phyloP scores from a whole-genome alignment of 306 rosid genomes.

The Abrus precatorius region DNA sequence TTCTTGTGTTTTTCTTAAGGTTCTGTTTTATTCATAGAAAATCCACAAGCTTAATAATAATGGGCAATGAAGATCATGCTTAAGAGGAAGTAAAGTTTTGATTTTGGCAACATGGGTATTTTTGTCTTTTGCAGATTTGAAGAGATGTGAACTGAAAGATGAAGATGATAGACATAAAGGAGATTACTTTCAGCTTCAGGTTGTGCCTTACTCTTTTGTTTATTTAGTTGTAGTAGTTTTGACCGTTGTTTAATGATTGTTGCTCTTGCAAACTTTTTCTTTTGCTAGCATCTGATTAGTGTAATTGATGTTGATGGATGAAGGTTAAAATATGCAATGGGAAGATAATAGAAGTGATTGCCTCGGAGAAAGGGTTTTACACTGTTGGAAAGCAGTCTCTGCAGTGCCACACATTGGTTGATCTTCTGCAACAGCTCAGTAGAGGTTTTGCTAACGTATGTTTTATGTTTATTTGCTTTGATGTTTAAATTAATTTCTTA shows the following conservation, averaged over 20 bases:
- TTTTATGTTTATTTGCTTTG: not conserved
- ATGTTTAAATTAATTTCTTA: too few relatives aligned
- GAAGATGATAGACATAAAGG: constrained; percentile 61
- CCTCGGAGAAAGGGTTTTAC: constrained; percentile 88
- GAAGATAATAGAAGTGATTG: constrained; percentile 79
- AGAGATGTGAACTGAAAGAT: constrained; percentile 66
- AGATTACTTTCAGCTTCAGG: constrained; percentile 85
- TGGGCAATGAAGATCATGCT: too few relatives aligned
- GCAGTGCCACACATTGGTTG: constrained; percentile 84
- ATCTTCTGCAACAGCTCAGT: constrained; percentile 95
- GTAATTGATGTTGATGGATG: constrained; percentile 34
- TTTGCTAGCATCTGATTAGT: not conserved
- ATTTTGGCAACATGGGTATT: constrained; percentile 17
- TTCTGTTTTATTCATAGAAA: not conserved
- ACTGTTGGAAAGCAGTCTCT: constrained; percentile 75
- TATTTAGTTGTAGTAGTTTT: too few relatives aligned
- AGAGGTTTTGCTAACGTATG: constrained; percentile 89
- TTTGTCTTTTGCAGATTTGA: constrained; percentile 59
- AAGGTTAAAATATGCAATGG: constrained; percentile 96
- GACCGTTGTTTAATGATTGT: not conserved
- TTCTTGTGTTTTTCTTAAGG: not conserved
- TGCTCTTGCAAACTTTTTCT: not conserved
- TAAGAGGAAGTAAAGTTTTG: too few relatives aligned
- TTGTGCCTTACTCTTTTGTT: constrained; percentile 11
- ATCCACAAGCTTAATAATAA: not conserved